These are phyloP conservation scores for Leccinum aurantiacum DNA, from an alignment of 768 basidiomycete species.

Conservation along the genomic window DNA sequence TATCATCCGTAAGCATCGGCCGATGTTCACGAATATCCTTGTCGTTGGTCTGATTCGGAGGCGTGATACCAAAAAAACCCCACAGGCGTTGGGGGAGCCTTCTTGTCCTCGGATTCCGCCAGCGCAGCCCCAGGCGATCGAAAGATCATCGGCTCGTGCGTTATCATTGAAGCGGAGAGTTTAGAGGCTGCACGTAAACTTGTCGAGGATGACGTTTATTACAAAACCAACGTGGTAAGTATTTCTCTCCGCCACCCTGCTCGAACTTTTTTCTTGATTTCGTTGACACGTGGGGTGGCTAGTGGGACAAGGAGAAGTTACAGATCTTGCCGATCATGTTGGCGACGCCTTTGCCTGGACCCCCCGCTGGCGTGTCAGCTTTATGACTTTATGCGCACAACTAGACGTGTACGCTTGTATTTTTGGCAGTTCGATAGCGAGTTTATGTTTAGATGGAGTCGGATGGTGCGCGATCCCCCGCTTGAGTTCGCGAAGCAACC, in stretches of 20 bases:
- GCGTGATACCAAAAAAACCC: not conserved
- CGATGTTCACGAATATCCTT: not conserved
- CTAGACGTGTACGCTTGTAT: not conserved
- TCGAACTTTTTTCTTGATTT: not conserved
- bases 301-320: slow-evolving; percentile 62
- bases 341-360: slow-evolving; percentile 24
- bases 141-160: slow-evolving; percentile 58
- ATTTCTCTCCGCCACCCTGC: not conserved
- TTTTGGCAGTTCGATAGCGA: not conserved
- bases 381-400: not conserved
- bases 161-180: slow-evolving; percentile 54
- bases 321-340: slow-evolving; percentile 47
- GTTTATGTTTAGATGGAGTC: not conserved
- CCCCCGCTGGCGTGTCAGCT: slow-evolving; percentile 7
- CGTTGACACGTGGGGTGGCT: not conserved
- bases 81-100: slow-evolving; percentile 55
- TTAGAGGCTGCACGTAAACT: slow-evolving; percentile 42
- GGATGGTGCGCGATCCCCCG: not conserved
- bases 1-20: slow-evolving; percentile 46
- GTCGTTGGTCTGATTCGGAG: slow-evolving; percentile 11
- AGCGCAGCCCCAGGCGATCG: slow-evolving; percentile 45
- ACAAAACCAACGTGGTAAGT: slow-evolving; percentile 26
- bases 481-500: not conserved
- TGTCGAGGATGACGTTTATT: slow-evolving; percentile 26
- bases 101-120: slow-evolving; percentile 57